Base-by-base conservation (phyloP, 139 green algal genomes). In the Trebouxia sp. region DNA sequence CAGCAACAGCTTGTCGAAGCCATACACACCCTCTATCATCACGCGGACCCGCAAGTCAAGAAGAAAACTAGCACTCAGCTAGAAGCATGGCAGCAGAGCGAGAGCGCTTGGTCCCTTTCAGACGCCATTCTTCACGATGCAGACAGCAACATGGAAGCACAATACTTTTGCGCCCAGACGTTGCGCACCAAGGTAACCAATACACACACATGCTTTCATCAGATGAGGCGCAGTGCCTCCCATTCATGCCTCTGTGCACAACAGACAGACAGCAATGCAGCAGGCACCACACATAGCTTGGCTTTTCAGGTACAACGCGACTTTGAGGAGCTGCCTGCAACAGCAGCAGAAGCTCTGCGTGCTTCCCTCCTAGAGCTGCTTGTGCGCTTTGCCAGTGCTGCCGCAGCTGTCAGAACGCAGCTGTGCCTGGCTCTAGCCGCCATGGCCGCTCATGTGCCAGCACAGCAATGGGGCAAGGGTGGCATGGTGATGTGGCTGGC, bases 151-250 rank as follows among this genome's bases (percentile, higher is more conserved):
- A 81, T 94, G 81, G 94, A 98, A 50, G 87, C 91, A 8, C 91
- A 93, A 28, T 97, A 97, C 86, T 97, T 98, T 62, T 92, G 86
- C 35, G 93, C 94, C 0, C 92, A 98, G 78, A 98, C 94, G 10
- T 87, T 98, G 8, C 87, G 95, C 17, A 97, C 93, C 20, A 98
- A 98, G 92, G 93, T 95, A 42, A 28, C 24, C n/a, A 6, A 15
- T 17, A 26, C 0, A 66, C 1, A n/a, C 15, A 17, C n/a, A 20
- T 12, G 22, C 5, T 15, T 0, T 78, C 6, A 69, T 1, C 3
- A 5, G 50, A 3, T 22, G 1, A 58, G 3, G 50, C 50, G 50
- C 50, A 17, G 37, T 24, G 12, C 24, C 56, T 42, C n/a, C 3
- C 37, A n/a, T n/a, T 39, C 56, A 69, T 15, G 26, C 20, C 26